phyloP scores from a whole-genome alignment of 306 rosid genomes.

The Boehmeria nivea region DNA sequence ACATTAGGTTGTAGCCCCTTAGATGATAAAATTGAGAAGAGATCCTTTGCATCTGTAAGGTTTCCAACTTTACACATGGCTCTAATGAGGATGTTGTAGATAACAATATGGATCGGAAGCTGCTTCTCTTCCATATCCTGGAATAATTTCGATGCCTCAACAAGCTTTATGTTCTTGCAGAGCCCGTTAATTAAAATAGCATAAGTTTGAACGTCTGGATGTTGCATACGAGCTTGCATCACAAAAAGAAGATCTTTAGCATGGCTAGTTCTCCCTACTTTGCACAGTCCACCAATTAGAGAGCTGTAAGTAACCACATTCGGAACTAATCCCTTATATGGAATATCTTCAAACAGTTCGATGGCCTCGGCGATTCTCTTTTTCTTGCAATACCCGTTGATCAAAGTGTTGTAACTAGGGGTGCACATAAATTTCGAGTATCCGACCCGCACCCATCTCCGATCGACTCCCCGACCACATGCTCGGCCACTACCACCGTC shows the following conservation, averaged over 20 bases:
- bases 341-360: background rate
- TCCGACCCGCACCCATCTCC: no score
- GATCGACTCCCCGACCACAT: no score
- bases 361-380: background rate
- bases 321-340: background rate
- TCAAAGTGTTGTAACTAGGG: background rate
- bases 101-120: background rate
- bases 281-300: background rate
- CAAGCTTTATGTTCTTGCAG: slow-evolving; percentile 4
- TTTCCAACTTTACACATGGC: slow-evolving; percentile 9
- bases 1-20: no score
- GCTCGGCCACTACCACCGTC: no score
- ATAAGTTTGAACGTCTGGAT: slow-evolving; percentile 3
- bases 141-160: slow-evolving; percentile 8
- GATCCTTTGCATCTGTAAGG: slow-evolving; percentile 4
- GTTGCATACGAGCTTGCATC: slow-evolving; percentile 7
- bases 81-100: background rate
- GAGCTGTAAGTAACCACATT: slow-evolving; percentile 6
- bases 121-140: background rate
- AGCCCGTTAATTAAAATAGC: slow-evolving; percentile 4
- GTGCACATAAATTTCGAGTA: no score
- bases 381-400: background rate
- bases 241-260: slow-evolving; percentile 1
- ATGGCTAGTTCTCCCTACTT: background rate
- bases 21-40: background rate